Base-by-base conservation (phyloP, 202 grass and related monocot species). In the Panicum hallii region DNA sequence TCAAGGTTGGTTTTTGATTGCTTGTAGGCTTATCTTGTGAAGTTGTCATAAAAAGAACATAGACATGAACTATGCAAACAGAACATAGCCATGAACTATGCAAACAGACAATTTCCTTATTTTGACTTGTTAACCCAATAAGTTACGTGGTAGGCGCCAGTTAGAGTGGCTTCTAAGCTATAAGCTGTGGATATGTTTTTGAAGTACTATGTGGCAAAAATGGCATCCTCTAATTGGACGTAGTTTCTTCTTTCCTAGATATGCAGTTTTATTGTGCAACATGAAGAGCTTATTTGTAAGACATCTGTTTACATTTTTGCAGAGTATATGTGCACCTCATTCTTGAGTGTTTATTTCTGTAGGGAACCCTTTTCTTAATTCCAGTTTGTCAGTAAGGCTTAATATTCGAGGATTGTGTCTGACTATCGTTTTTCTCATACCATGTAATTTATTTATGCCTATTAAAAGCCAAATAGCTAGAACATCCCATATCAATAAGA, bases 81-180 rank as follows among this genome's bases (percentile, higher is more conserved):
- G 30, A 49, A n/a, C n/a, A n/a, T n/a, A n/a, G n/a, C n/a, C n/a
- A n/a, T n/a, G n/a, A n/a, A n/a, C n/a, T n/a, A 49, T 19, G 1
- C 11, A 14, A 70, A 52, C 63, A 61, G 30, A 49, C 10, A 44
- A 62, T 52, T 87, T 77, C 32, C 17, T 32, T 70, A 26, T 34
- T 44, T 77, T 75, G 14, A 63, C 13, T 26, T 50, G 44, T 20
- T 49, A 63, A 79, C 54, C 20, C 44, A 70, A 70, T 70, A 46
- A 81, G 47, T 56, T 63, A 41, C 7, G 10, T 46, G 30, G 30
- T 19, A 53, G 6, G 22, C 2, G 0, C 32, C 15, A 78, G 50
- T 38, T 57, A 77, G 19, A 72, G 60, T 65, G 19, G 19, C 81
- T 40, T 71, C 1, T 79, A 34, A 64, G 83, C 42, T 79, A 44